Base-by-base conservation (phyloP, 371 early-diverging fungal species). In the Apophysomyces ossiformis region DNA sequence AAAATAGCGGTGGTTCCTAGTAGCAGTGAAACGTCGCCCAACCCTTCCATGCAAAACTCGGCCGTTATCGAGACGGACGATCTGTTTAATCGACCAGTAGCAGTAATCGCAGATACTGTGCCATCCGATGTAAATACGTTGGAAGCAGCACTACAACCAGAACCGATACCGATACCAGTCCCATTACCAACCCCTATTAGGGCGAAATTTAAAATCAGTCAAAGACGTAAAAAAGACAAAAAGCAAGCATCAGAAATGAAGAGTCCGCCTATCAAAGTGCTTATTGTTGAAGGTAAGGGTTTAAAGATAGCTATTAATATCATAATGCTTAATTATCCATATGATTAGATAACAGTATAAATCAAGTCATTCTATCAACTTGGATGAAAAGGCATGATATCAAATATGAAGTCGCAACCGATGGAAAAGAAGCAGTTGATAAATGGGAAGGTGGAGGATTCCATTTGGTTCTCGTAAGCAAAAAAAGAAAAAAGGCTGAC, bases 341-440 rank as follows among this genome's bases (percentile, higher is more conserved):
- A 9, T 54, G 18, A 18, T 43, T 72, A 85, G 91, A 91, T 69
- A 91, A 91, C 71, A 75, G 78, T 6, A 87, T 91, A 73, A 91
- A 90, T 72, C 88, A 88, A 67, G 77, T 76, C 15, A 89, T 92
- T 67, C 64, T 92, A 61, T 76, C 77, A 37, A 84, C 85, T 39
- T 92, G 88, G 73, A 86, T 92, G 84, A 77, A 77, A 35, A 87
- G 86, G 58, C 84, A 85, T 21, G 86, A 87, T 21, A 89, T 92
- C 63, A 83, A 78, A 61, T 86, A 82, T 69, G 78, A 84, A 11
- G 83, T 87, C 1, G 92, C 90, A 7, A 79, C 76, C 57, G 83
- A 92, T 68, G 92, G 92, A 21, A 67, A 72, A 63, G 89, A 90
- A 63, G 92, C 92, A 7, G 87, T 92, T 18, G 78, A 86, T 16